These are phyloP conservation scores for Isoetes taiwanensis DNA, from an alignment of 75 land plant genomes.

Conservation along the genomic window DNA sequence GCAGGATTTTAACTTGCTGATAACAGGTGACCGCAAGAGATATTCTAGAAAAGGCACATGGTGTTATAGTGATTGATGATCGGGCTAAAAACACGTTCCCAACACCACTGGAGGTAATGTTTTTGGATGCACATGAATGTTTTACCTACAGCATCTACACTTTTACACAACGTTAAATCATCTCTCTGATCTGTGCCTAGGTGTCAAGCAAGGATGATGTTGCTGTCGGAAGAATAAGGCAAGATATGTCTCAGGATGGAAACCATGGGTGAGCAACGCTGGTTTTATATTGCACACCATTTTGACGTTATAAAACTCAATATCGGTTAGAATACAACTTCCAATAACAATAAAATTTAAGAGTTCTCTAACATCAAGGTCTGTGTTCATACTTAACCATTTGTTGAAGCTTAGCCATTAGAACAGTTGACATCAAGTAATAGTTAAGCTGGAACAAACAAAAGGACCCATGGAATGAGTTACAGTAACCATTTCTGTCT, in stretches of 20 bases:
- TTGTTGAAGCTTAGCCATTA: not conserved
- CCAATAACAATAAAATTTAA: too few species aligned
- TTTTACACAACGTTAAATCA: not conserved
- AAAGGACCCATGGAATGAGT: too few species aligned
- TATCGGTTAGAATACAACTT: not conserved
- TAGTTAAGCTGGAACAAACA: too few species aligned
- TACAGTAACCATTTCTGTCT: too few species aligned
- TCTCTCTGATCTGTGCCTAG: conserved; percentile 3
- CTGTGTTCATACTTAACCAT: not conserved
- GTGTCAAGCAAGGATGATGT: conserved; percentile 88
- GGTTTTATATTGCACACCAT: not conserved
- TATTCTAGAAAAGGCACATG: conserved; percentile 58
- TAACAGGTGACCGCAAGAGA: conserved; percentile 72
- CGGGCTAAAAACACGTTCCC: conserved; percentile 67
- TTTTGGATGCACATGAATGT: not conserved
- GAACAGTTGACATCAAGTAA: too few species aligned
- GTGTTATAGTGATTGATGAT: conserved; percentile 80
- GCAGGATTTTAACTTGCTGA: too few species aligned
- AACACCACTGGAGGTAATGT: conserved; percentile 61
- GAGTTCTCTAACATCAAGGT: too few species aligned
- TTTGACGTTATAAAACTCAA: too few species aligned
- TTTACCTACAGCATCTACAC: not conserved
- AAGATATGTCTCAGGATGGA: conserved; percentile 69
- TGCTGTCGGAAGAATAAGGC: conserved; percentile 93
- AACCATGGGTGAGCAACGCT: conserved; percentile 43